Evolutionary conservation across 495 filamentous ascomycete species (phyloP), one percentile per base, ranked within the genome.

Genomic region (Chaetomidium leptoderma): DNA sequence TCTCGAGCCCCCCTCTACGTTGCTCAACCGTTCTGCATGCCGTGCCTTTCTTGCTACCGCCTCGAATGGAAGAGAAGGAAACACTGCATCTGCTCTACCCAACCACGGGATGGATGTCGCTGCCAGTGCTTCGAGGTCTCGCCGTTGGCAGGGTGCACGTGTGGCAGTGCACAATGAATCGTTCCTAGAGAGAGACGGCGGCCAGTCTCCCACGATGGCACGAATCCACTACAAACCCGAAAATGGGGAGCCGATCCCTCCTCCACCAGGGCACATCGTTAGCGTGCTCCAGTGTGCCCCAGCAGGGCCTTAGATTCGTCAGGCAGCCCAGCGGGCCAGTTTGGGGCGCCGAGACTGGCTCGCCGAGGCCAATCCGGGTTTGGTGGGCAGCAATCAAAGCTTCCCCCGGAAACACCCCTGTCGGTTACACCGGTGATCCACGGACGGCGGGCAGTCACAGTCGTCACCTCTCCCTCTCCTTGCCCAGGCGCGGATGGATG

Each of bases 371-470:
- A 60, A 30, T 52, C 64, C 52, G 60, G 54, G 51, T 47, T 60
- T 55, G 59, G 54, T 61, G 63, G 63, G 61, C 64, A 60, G 60
- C 63, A 53, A 53, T 39, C 58, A 39, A 33, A 39, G 17, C 42
- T 45, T 19, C 49, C 55, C 26, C 35, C 37, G 35, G 26, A 32
- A 21, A 21, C n/a, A 37, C 63, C 68, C 68, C 60, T 51, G 53
- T 55, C n/a, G 33, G 56, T 40, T 52, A 50, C 63, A 65, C 64
- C 58, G 66, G 62, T 62, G 64, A 66, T 69, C 64, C 58, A 59
- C 55, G 55, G 45, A 50, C n/a, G n/a, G n/a, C n/a, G n/a, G n/a
- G n/a, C n/a, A n/a, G n/a, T n/a, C n/a, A n/a, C 56, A 59, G 42
- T 60, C 58, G 63, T 68, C 67, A 68, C 65, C 60, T 63, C 43